Conservation (phyloP, 345 rosid genomes). For the Citrus trifoliata region DNA sequence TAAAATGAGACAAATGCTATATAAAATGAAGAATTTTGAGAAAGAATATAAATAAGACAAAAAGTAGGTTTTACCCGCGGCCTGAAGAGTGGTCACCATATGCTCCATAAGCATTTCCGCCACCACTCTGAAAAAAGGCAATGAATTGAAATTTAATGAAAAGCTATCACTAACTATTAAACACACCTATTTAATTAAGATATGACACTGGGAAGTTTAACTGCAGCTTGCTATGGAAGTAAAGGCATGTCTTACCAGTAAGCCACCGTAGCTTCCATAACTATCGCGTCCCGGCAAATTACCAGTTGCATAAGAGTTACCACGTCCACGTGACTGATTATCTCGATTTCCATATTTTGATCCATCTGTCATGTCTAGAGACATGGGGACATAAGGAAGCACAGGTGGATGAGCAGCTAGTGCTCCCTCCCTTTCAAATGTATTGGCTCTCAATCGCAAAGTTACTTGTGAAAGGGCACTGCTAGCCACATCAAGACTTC, state of each 20-base stretch:
- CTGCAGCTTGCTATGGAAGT: not conserved
- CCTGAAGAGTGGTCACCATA: conserved; percentile 35
- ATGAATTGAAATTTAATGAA: not conserved
- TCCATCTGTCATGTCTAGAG: conserved; percentile 41
- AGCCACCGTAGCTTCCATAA: conserved; percentile 39
- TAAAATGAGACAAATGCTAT: not conserved
- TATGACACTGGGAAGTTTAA: not conserved
- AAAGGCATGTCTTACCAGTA: conserved; percentile 36
- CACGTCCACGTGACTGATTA: conserved; percentile 39
- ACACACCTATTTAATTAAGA: not conserved
- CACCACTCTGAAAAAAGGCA: conserved; percentile 20
- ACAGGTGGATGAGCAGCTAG: conserved; percentile 50
- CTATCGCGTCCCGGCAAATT: conserved; percentile 33
- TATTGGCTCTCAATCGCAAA: conserved; percentile 58
- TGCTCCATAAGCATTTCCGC: conserved; percentile 36
- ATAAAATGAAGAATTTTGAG: conserved; percentile 4
- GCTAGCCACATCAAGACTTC: conserved; percentile 61
- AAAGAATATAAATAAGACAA: not conserved
- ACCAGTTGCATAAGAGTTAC: conserved; percentile 32
- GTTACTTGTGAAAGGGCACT: conserved; percentile 63
- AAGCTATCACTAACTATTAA: not conserved
- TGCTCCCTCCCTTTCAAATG: conserved; percentile 63
- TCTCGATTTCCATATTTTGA: conserved; percentile 43
- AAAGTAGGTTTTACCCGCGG: conserved; percentile 33
- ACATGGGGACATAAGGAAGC: conserved; percentile 54